Evolutionary conservation across 1,284 basidiomycete genomes (phyloP).

Genomic region (Microbotryum violaceum): DNA sequence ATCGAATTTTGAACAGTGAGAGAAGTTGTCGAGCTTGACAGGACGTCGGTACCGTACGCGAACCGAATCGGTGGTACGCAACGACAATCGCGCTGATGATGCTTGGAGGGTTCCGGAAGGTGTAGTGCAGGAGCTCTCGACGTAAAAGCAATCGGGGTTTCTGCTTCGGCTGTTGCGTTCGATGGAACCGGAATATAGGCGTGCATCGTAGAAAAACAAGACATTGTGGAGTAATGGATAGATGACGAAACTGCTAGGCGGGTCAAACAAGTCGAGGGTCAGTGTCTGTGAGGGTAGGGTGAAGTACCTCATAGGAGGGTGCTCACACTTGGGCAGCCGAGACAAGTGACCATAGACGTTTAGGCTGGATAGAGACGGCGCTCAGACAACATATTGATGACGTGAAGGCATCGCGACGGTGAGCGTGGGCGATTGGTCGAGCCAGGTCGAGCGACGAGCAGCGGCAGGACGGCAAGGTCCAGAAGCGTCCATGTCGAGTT

Average conservation of each 20-base stretch:
- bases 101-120: conserved; percentile 2
- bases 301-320: too few relatives aligned
- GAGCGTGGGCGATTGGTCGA: neutral
- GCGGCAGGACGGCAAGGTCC: conserved; percentile 13
- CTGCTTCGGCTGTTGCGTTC: conserved; percentile 9
- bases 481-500: conserved; percentile 27
- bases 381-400: too few relatives aligned
- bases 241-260: too few relatives aligned
- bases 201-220: conserved; percentile 5
- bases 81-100: neutral
- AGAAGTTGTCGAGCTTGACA: neutral
- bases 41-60: conserved; percentile 3
- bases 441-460: neutral
- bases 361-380: too few relatives aligned
- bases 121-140: neutral
- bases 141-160: neutral
- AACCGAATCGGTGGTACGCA: conserved; percentile 16
- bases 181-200: conserved; percentile 13
- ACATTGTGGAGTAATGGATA: neutral
- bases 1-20: conserved; percentile 3
- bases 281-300: too few relatives aligned
- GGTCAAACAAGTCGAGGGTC: too few relatives aligned
- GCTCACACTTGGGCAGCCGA: too few relatives aligned
- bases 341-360: too few relatives aligned
- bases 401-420: too few relatives aligned